phyloP scores from a whole-genome alignment of 257 asterid genomes.

The Rhazya stricta region DNA sequence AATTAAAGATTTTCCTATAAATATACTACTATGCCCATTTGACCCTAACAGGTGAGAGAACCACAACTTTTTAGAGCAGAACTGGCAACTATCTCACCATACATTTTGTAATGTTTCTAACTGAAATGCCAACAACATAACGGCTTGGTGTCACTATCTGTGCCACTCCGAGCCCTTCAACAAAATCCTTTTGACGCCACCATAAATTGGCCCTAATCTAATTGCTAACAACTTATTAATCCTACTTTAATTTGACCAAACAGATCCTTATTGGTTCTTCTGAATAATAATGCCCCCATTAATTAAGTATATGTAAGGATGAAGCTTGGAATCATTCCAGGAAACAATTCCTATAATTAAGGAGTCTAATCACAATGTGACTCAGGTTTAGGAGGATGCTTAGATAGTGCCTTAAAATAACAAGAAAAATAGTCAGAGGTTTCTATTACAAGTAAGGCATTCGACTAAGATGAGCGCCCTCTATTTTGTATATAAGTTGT shows the following conservation, averaged over 20 bases:
- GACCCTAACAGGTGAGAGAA: neutral
- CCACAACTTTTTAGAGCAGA: neutral
- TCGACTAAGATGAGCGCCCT: no score
- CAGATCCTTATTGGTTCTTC: neutral
- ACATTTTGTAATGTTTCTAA: constrained; percentile 14
- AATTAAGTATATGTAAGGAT: neutral
- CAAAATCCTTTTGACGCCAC: neutral
- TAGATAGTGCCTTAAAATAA: neutral
- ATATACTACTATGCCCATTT: neutral
- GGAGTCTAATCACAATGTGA: constrained; percentile 2
- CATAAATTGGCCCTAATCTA: constrained; percentile 4
- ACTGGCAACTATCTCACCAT: constrained; percentile 14
- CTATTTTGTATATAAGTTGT: no score
- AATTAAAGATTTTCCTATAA: neutral
- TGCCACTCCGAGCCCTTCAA: constrained; percentile 19
- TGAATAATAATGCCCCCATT: neutral
- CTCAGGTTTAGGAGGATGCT: no score
- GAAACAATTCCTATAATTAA: constrained; percentile 15
- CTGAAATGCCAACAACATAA: constrained; percentile 33
- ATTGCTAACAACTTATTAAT: neutral
- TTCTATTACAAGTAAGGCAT: no score
- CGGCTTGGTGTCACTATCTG: constrained; percentile 31
- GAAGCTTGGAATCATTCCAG: constrained; percentile 6
- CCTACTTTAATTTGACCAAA: neutral
- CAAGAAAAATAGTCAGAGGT: no score